Evolutionary conservation across 2,329 filamentous ascomycete genomes (phyloP), one percentile per base, ranked within the genome.

Genomic region (Ophiostoma novo-ulmi): DNA sequence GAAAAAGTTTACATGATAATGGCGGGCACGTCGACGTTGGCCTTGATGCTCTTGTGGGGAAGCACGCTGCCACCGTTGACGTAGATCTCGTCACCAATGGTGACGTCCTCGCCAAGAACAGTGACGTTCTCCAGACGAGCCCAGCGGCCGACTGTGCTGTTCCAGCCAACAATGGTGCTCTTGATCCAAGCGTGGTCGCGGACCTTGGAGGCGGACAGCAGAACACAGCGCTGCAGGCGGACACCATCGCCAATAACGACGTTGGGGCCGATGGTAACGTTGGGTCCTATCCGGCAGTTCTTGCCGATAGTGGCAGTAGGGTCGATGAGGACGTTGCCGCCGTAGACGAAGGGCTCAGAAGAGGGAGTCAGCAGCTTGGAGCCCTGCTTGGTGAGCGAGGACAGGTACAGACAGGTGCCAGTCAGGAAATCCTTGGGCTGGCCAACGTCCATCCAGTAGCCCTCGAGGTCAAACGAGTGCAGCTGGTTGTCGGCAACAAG

Each of bases 141-240:
- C 94, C 94, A 99, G 79, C 91, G 91, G 78, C 94, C 94, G 71
- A 99, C 93, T 48, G 89, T 91, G 84, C 93, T 97, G 87, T 97
- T 97, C 94, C 94, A 99, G 78, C 94, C 94, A 69, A 98, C 93
- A 80, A 99, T 98, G 77, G 94, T 95, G 79, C 92, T 96, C 89
- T 98, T 98, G 81, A 99, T 88, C 94, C 94, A 98, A 67, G 95
- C 95, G 80, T 99, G 94, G 80, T 99, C 95, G 87, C 97, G 97
- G 82, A 97, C 90, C 84, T 96, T 97, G 82, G 91, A 93, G 77
- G 92, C 91, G 73, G 90, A 87, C 74, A 99, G 86, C 71, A 99
- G 82, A 35, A 98, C 95, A 78, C 92, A 97, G 76, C 95, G 90
- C 82, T 98, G 94, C 75, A 99, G 87, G 76, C 94, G 89, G 61